Evolutionary conservation across 208 protist genomes (phyloP), one percentile per base, ranked within the genome.

Genomic region (Leishmania guyanensis): DNA sequence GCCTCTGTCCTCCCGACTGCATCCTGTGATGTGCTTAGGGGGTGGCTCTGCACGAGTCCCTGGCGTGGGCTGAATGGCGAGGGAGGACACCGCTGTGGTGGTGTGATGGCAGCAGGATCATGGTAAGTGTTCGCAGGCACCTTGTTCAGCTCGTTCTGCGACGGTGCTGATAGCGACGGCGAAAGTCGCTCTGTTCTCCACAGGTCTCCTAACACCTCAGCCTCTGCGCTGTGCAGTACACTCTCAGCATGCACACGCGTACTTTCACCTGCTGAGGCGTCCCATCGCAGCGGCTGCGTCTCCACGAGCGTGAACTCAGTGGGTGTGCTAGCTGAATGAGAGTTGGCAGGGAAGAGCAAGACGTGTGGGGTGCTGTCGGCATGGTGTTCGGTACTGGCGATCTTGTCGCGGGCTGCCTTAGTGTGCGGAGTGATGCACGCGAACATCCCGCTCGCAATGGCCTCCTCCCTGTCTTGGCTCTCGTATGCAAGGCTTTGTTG

Each of bases 211-310:
- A 78, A 54, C 26, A 85, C 48, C 9, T 51, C 46, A 6, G 77
- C 70, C 33, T 81, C 81, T 8, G 81, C 81, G 62, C 75, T 70
- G 58, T 68, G 70, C 60, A 85, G 81, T 3, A 66, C 12, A 8
- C 5, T 12, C 76, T 85, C 81, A 12, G 76, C 75, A 3, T 74
- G 69, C 69, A 78, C 46, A 26, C 69, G 39, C 29, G 72, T 43
- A 8, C 6, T 48, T 62, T 33, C 72, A 54, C 16, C 14, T 26
- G 26, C 26, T 36, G 50, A 33, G 51, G n/a, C 51, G 16, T n/a
- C 14, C 29, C 16, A 29, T 14, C n/a, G 50, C 5, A 62, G 29
- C 29, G n/a, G 16, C 10, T 14, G 48, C 12, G 51, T 26, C 14
- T 48, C 72, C 51, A 46, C n/a, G n/a, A 62, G 51, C 29, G 72